Conservation (phyloP, 2,329 filamentous ascomycete species). For the Lomentospora prolificans region DNA sequence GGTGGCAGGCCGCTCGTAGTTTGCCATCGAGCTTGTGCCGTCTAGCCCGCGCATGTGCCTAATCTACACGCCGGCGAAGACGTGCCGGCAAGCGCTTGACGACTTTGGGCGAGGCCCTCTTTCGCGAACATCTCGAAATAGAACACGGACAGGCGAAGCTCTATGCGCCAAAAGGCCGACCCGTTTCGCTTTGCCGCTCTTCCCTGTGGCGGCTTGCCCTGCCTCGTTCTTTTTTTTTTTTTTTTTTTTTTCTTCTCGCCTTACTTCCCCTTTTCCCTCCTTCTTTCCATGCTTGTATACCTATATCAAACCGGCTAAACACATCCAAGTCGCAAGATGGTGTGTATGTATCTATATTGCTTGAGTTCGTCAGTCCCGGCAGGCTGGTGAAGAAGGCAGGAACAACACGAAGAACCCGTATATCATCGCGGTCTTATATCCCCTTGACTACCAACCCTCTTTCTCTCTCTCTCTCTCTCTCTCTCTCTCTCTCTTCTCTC, state of each 20-base stretch:
- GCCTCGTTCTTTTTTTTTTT: not conserved
- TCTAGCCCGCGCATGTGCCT: too few species aligned
- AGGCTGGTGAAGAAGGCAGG: not conserved
- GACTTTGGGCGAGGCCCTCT: too few species aligned
- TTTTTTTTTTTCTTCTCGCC: too few species aligned
- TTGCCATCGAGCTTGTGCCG: too few species aligned
- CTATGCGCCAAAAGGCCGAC: not conserved
- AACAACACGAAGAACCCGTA: not conserved
- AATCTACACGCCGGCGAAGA: too few species aligned
- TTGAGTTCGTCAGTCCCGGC: not conserved
- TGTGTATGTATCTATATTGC: not conserved
- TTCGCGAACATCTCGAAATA: not conserved
- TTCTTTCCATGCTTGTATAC: not conserved
- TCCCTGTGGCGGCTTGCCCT: not conserved
- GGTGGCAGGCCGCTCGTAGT: too few species aligned
- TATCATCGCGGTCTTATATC: not conserved
- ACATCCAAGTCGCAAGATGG: not conserved
- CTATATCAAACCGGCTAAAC: slow-evolving; percentile 1
- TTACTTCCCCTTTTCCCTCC: too few species aligned
- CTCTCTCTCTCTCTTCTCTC: too few species aligned
- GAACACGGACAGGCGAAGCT: not conserved
- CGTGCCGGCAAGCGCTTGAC: too few species aligned
- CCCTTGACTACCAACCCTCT: too few species aligned
- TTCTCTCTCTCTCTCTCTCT: too few species aligned
- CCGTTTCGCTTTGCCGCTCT: not conserved